phyloP scores from a whole-genome alignment of 2,329 filamentous ascomycete species.

The Colletotrichum karsti region DNA sequence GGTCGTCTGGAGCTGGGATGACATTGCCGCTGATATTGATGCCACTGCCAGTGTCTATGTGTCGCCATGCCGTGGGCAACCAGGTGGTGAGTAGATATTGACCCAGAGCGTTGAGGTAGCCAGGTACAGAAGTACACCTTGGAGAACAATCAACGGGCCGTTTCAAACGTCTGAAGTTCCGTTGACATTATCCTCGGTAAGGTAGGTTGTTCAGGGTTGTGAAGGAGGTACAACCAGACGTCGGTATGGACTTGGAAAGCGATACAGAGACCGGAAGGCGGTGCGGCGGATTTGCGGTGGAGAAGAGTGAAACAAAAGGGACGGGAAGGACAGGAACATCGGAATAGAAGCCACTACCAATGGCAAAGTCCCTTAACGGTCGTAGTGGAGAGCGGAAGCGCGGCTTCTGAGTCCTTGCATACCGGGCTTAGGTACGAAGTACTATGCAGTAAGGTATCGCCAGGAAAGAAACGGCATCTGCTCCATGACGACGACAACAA shows the following conservation, averaged over 20 bases:
- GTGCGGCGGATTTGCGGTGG: background rate
- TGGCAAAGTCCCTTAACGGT: background rate
- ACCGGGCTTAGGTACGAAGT: no score
- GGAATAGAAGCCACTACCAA: background rate
- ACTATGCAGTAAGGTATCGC: background rate
- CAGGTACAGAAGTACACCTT: no score
- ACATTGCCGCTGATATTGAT: background rate
- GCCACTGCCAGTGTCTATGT: background rate
- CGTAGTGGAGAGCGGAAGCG: background rate
- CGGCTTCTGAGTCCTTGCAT: background rate
- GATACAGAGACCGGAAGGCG: background rate
- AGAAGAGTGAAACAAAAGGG: background rate
- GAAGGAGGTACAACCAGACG: background rate
- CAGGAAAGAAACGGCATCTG: background rate
- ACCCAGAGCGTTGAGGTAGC: no score
- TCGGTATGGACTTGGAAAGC: background rate
- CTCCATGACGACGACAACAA: background rate
- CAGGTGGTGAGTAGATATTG: no score
- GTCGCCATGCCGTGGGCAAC: background rate
- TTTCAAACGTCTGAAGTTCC: constrained; percentile 9
- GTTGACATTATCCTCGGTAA: background rate
- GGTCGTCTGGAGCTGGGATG: background rate
- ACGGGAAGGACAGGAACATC: background rate
- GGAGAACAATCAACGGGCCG: background rate
- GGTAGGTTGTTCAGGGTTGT: background rate